A percentile compares a stretch with the other conserved stretches of the same genome.
Evolutionary conservation across 2,329 filamentous ascomycete genomes (phyloP).

Genomic region (Bimuria novae-zelandiae): DNA sequence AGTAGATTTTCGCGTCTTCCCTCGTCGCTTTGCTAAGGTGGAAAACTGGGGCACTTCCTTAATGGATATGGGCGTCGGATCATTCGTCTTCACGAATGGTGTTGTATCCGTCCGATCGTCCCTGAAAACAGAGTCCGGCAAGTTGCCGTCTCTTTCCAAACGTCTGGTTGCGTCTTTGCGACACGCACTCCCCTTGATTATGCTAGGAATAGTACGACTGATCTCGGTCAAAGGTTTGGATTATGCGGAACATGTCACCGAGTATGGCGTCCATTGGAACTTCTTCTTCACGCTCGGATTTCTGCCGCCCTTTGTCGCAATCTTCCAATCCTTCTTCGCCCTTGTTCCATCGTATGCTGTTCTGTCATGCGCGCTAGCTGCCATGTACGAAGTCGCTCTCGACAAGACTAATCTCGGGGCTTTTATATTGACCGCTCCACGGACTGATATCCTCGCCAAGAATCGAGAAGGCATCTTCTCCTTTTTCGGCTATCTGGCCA

Average conservation of each 20-base stretch:
- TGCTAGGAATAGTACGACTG: conserved; percentile 79
- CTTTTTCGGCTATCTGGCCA: conserved; percentile 89
- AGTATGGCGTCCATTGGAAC: conserved; percentile 99
- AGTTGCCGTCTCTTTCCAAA: conserved; percentile 54
- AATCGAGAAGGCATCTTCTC: conserved; percentile 97
- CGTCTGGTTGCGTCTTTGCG: conserved; percentile 71
- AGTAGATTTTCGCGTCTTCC: conserved; percentile 92
- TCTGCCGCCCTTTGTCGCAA: conserved; percentile 83
- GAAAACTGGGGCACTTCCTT: conserved; percentile 99
- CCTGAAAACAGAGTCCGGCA: conserved; percentile 67
- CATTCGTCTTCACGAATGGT: conserved; percentile 93
- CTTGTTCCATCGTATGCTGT: conserved; percentile 76
- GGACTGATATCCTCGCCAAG: conserved; percentile 78
- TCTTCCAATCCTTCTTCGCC: conserved; percentile 74
- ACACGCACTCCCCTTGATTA: conserved; percentile 80
- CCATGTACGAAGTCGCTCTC: conserved; percentile 74
- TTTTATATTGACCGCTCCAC: conserved; percentile 81
- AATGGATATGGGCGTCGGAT: conserved; percentile 97
- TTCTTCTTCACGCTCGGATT: conserved; percentile 97
- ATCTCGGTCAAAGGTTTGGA: conserved; percentile 91
- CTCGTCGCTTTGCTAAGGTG: conserved; percentile 92
- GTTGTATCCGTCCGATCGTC: conserved; percentile 85
- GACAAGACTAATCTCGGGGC: conserved; percentile 75
- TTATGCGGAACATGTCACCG: conserved; percentile 95
- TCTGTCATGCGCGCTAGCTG: conserved; percentile 70